A percentile compares a stretch with the other conserved stretches of the same genome.
phyloP scores from a whole-genome alignment of 2,329 filamentous ascomycete species.

The Claviceps lovelessii region DNA sequence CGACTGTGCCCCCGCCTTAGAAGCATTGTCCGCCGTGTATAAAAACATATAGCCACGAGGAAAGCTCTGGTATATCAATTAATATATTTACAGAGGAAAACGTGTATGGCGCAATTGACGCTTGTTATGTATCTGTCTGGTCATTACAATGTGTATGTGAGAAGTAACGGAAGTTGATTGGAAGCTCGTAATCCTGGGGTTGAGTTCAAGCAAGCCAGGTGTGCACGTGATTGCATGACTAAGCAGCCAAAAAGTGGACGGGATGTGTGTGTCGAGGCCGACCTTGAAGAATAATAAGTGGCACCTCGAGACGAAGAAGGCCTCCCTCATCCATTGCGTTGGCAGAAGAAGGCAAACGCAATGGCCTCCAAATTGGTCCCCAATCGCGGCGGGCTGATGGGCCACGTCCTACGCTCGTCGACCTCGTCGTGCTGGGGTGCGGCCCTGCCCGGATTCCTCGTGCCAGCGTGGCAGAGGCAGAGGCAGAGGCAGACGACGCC shows the following conservation, averaged over 20 bases:
- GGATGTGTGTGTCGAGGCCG: neutral
- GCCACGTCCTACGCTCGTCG: constrained; percentile 37
- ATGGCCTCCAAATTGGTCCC: constrained; percentile 48
- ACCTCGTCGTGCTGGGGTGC: constrained; percentile 19
- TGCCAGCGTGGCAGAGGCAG: constrained; percentile 50
- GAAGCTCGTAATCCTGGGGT: too few relatives aligned
- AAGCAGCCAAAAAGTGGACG: constrained; percentile 8
- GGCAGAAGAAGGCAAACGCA: constrained; percentile 7
- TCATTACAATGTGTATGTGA: neutral
- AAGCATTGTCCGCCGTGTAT: neutral
- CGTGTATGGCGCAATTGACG: neutral
- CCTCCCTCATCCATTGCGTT: constrained; percentile 3
- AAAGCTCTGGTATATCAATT: constrained; percentile 1
- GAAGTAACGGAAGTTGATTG: too few relatives aligned
- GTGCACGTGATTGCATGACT: constrained; percentile 9
- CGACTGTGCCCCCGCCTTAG: neutral
- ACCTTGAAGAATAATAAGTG: neutral
- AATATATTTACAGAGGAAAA: neutral
- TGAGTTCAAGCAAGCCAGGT: neutral
- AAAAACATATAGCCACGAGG: neutral
- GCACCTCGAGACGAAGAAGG: neutral
- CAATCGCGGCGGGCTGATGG: constrained; percentile 45
- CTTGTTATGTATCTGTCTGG: neutral
- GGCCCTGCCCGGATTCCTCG: constrained; percentile 56
- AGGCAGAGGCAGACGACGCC: constrained; percentile 6